Evolutionary conservation across 192 early-diverging fungal species (phyloP), one percentile per base, ranked within the genome.

Genomic region (Phlyctochytrium bullatum): DNA sequence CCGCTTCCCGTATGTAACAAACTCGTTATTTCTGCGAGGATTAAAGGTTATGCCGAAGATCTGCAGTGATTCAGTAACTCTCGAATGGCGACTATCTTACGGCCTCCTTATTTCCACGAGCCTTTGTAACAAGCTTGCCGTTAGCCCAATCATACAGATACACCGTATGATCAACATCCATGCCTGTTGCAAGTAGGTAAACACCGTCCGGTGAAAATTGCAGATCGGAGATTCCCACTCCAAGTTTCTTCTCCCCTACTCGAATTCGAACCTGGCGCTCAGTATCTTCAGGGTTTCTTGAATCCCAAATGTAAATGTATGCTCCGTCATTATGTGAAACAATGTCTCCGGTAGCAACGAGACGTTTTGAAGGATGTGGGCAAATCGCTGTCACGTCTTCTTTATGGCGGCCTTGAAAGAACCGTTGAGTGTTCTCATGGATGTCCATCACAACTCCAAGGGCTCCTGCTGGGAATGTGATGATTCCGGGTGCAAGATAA

Each of bases 271-370:
- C 65, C 52, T 62, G 57, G 27, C 71, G 54, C 30, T 72, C 57
- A 25, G 65, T 32, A 61, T 72, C 71, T 61, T 72, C 71, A 1
- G 71, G 71, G 3, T 20, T 50, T 25, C 59, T 52, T 6, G 71
- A 65, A 67, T 72, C 71, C 71, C 71, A 72, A 20, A 72, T 36
- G 32, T 72, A 72, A 20, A 72, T 28, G 31, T 54, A 72, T 28
- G 47, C 24, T 30, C 64, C 65, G 36, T 72, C 71, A 27, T 67
- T 30, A 28, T 63, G 58, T 0, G 36, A 50, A 35, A 72, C 59
- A 4, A 51, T 34, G 53, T 72, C 71, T 27, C 71, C 71, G 2
- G 71, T 72, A 16, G 59, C 71, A 29, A 72, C 59, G 2, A 72
- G 47, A 24, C 51, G 61, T 32, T 56, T 40, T 12, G 71, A 67